Base-by-base conservation (phyloP, 2,329 filamentous ascomycete species). In the Dactylonectria estremocensis region DNA sequence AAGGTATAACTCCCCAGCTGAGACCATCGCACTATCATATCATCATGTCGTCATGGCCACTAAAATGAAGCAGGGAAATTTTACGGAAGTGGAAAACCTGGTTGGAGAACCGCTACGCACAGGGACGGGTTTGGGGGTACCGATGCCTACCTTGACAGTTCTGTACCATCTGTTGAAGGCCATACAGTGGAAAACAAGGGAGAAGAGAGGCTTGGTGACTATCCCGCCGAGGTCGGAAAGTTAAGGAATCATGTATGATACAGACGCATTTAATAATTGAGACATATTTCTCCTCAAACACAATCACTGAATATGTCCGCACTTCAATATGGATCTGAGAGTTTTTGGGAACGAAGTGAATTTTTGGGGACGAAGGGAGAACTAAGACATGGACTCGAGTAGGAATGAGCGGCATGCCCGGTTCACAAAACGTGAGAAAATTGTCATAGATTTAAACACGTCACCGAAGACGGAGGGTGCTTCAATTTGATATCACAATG, bases 51-150 rank as follows among this genome's bases (percentile, higher is more conserved):
- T 52, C 3, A 5, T 3, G 9, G 1, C 13, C 8, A 11, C 50
- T 53, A 31, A 56, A 6, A 3, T 2, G n/a, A 2, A 4, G 3
- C 6, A 56, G 58, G 58, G 58, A 5, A 54, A 61, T 24, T 46
- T 61, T 9, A 61, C 35, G 1, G 58, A 61, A 35, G 48, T 53
- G 5, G 58, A 61, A n/a, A 52, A 53, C 14, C 35, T 61, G 8
- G 48, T 61, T 10, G 58, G 58, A 20, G 58, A 61, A n/a, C 58
- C 58, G 7, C 49, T 61, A 11, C 33, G 48, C 2, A 48, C 33
- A n/a, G 58, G 58, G 7, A 24, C 13, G n/a, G 58, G 48, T 5
- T 45, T 31, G 33, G 58, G 49, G 5, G 58, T 61, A 8, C 24
- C 49, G 9, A 61, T 61, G 58, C 58, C 58, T 4, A 61, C 49